Evolutionary conservation across 2,329 filamentous ascomycete species (phyloP).

Genomic region (Pleoardoris graminearum): DNA sequence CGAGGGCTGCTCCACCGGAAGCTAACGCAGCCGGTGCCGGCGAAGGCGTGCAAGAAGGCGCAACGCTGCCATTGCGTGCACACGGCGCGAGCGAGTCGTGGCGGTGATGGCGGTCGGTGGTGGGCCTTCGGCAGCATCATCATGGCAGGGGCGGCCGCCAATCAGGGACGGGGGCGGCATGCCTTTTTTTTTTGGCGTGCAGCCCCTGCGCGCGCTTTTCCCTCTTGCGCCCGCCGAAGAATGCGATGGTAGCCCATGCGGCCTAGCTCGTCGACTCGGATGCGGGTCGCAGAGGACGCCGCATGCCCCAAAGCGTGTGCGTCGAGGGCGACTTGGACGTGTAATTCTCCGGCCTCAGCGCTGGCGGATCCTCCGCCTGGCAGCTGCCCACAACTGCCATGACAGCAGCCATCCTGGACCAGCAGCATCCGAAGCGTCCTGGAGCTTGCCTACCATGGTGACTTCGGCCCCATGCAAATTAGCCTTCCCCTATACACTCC

Average conservation of each 20-base stretch:
- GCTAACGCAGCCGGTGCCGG: background rate
- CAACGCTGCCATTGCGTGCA: background rate
- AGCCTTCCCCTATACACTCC: conserved; percentile 35
- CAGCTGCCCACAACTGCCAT: too few species aligned
- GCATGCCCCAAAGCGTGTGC: conserved; percentile 22
- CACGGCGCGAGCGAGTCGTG: conserved; percentile 3
- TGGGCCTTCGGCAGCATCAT: conserved; percentile 4
- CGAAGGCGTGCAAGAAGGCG: background rate
- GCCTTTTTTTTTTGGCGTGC: conserved; percentile 34
- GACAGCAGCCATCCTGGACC: too few species aligned
- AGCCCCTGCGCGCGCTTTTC: conserved; percentile 21
- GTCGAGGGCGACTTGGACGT: conserved; percentile 4
- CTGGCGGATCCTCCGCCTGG: conserved; percentile 24
- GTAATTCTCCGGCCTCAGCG: conserved; percentile 21
- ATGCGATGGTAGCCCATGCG: conserved; percentile 15
- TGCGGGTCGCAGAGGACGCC: conserved; percentile 14
- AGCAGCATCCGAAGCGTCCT: too few species aligned
- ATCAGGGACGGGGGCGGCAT: background rate
- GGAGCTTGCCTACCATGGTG: too few species aligned
- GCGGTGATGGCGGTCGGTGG: background rate
- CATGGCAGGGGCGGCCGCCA: conserved; percentile 1
- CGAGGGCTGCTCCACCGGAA: background rate
- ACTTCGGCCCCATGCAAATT: conserved; percentile 32
- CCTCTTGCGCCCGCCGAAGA: background rate
- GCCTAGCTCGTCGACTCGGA: conserved; percentile 15